These are phyloP conservation scores for Apiospora arundinis DNA, from an alignment of 2,329 filamentous ascomycete species.

Conservation along the genomic window DNA sequence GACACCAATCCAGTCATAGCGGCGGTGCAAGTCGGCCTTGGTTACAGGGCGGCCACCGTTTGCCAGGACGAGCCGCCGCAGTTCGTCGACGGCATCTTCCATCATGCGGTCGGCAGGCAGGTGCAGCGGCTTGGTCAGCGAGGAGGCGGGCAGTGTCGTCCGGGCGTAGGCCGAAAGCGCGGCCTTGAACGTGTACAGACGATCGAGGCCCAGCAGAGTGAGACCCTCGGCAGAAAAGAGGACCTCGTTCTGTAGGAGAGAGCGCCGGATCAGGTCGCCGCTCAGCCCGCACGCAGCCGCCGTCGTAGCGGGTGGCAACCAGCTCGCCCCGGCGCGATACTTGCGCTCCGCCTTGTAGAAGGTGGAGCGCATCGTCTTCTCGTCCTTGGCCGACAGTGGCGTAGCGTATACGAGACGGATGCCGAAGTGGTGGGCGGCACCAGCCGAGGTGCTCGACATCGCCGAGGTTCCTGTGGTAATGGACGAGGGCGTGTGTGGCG, in stretches of 20 bases:
- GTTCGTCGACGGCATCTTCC: constrained; percentile 68
- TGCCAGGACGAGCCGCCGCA: constrained; percentile 64
- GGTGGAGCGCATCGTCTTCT: constrained; percentile 53
- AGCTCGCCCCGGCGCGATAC: constrained; percentile 42
- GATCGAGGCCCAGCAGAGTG: constrained; percentile 65
- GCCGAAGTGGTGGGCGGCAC: constrained; percentile 48
- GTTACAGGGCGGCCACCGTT: constrained; percentile 56
- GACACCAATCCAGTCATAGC: constrained; percentile 64
- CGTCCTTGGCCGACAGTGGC: constrained; percentile 52
- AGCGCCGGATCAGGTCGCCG: constrained; percentile 60
- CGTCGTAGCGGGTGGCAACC: constrained; percentile 49
- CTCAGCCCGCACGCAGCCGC: constrained; percentile 53
- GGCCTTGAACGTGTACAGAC: constrained; percentile 69
- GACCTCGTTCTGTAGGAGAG: constrained; percentile 64
- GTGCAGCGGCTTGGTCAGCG: constrained; percentile 38
- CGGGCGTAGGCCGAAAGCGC: constrained; percentile 64
- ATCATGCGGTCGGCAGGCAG: constrained; percentile 45
- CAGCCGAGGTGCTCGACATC: constrained; percentile 32
- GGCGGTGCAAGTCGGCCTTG: constrained; percentile 57
- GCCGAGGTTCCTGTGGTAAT: constrained; percentile 42
- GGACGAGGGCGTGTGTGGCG: constrained; percentile 51
- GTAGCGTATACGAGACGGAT: constrained; percentile 58
- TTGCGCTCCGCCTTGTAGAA: constrained; percentile 61
- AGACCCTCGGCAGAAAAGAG: constrained; percentile 67
- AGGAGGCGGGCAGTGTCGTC: constrained; percentile 35